Evolutionary conservation across 140 eudicot genomes (phyloP).

Genomic region (Flaveria floridana): DNA sequence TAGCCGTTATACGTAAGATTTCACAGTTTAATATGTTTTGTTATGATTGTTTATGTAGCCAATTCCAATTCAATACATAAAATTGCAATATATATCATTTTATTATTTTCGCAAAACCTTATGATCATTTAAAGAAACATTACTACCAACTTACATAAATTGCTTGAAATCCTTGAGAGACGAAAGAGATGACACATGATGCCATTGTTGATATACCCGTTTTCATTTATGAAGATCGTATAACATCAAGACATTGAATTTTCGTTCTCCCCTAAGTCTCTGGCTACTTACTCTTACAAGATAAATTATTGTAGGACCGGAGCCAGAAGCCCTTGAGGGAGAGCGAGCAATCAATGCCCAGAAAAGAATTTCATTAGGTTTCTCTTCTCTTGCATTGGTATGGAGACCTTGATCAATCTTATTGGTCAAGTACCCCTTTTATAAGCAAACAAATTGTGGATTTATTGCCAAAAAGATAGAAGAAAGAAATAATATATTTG

Average conservation of each 20-base stretch:
- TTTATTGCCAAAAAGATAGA: conserved; percentile 17
- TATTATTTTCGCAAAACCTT: too few relatives aligned
- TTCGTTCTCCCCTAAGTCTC: conserved; percentile 27
- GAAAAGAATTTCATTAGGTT: neutral
- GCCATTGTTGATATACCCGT: neutral
- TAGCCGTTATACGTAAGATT: too few relatives aligned
- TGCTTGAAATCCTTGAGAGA: neutral
- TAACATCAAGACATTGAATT: conserved; percentile 27
- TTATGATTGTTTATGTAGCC: too few relatives aligned
- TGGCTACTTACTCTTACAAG: conserved; percentile 17
- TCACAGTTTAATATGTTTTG: too few relatives aligned
- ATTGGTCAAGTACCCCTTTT: conserved; percentile 40
- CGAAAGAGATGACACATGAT: neutral
- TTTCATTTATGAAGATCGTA: neutral
- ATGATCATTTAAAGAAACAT: neutral
- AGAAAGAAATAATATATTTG: conserved; percentile 18
- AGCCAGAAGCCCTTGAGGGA: conserved; percentile 53
- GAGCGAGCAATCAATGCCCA: conserved; percentile 41
- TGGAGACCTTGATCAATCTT: conserved; percentile 25
- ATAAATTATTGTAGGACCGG: conserved; percentile 8
- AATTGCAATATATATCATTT: too few relatives aligned
- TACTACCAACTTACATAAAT: neutral
- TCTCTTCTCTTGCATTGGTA: conserved; percentile 31
- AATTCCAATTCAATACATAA: too few relatives aligned
- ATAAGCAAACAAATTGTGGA: conserved; percentile 33